phyloP scores from a whole-genome alignment of 208 protist genomes.

The Trichomonas vaginalis region DNA sequence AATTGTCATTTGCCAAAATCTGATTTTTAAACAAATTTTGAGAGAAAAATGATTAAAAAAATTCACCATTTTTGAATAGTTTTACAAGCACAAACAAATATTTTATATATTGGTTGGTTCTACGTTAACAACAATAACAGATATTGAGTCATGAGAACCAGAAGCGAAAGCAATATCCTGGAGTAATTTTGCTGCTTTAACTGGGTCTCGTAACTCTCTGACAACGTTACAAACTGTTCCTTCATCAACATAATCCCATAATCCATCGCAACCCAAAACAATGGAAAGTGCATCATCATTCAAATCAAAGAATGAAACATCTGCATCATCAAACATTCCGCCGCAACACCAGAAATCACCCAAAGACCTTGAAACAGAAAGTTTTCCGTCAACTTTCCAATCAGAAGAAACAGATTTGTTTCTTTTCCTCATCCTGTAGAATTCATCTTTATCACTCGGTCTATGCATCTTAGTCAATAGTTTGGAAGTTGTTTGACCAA shows the following conservation, averaged over 20 bases:
- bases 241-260: neutral
- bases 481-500: neutral
- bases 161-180: neutral
- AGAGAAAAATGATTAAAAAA: too few species aligned
- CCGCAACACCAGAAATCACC: conserved; percentile 10
- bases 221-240: neutral
- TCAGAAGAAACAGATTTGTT: neutral
- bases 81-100: too few species aligned
- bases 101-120: too few species aligned
- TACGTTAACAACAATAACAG: neutral
- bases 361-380: neutral
- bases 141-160: neutral
- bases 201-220: neutral
- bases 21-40: too few species aligned
- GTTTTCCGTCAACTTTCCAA: neutral
- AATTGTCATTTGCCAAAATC: too few species aligned
- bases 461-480: neutral
- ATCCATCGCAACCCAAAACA: neutral
- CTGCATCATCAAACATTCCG: conserved; percentile 4
- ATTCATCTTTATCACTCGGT: neutral
- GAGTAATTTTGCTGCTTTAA: neutral
- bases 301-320: neutral
- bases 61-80: too few species aligned
- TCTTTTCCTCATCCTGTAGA: neutral
- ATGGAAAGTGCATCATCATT: neutral